Evolutionary conservation across 768 basidiomycete species (phyloP).

Genomic region (Podaxis sp.): DNA sequence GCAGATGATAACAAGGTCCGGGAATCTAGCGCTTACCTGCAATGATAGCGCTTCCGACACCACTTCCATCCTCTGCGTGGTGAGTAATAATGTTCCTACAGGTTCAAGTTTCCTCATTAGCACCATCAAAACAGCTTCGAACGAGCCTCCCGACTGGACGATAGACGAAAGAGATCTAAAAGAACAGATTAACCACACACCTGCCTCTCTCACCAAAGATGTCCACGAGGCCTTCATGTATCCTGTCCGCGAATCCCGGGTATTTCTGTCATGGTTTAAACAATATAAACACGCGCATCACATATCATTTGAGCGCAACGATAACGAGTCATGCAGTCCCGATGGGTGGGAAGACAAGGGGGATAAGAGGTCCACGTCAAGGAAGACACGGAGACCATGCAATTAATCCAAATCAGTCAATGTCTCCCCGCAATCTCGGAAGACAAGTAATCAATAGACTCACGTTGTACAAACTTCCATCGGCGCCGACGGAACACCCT

Average conservation of each 20-base stretch:
- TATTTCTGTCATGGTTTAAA: constrained; percentile 75
- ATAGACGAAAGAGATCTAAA: neutral
- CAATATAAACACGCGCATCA: neutral
- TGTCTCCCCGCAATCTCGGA: neutral
- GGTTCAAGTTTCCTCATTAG: neutral
- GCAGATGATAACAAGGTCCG: neutral
- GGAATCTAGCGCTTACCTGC: constrained; percentile 43
- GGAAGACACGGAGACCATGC: neutral
- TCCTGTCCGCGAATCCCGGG: constrained; percentile 89
- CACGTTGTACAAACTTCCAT: constrained; percentile 95
- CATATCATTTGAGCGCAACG: neutral
- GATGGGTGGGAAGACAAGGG: neutral
- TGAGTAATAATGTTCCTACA: constrained; percentile 69
- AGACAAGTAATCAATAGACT: constrained; percentile 25
- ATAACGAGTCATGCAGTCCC: neutral
- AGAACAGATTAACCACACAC: constrained; percentile 40
- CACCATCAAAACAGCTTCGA: neutral
- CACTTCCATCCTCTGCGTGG: constrained; percentile 89
- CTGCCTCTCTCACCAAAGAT: constrained; percentile 96
- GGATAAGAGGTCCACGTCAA: neutral
- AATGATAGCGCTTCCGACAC: constrained; percentile 96
- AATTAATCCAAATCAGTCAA: neutral
- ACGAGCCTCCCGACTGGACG: constrained; percentile 6
- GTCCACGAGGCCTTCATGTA: constrained; percentile 90
- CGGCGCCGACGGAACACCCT: constrained; percentile 86